Percentiles rank a stretch among this genome's conserved stretches.
Evolutionary conservation across 345 rosid genomes (phyloP).

Genomic region (Eucalyptus cloeziana): DNA sequence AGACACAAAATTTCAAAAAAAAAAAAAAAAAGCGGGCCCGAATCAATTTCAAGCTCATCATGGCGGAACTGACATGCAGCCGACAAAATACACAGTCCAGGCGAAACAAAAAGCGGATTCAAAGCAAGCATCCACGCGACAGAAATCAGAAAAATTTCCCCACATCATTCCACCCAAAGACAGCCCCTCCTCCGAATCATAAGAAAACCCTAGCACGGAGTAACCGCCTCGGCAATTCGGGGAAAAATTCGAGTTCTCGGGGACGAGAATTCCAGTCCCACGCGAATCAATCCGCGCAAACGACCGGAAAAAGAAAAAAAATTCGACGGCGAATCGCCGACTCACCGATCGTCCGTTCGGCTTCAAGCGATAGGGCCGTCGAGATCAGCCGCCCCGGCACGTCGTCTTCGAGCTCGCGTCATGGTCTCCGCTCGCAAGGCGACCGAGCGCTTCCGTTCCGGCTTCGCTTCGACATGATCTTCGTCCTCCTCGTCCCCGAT

Average conservation of each 20-base stretch:
- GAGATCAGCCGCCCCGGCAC: neutral
- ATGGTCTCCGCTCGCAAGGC: neutral
- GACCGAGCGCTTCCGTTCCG: neutral
- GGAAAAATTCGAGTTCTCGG: neutral
- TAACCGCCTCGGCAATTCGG: neutral
- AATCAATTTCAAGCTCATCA: neutral
- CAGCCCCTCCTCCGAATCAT: neutral
- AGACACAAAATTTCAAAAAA: neutral
- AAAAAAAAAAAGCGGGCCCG: neutral
- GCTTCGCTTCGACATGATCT: neutral
- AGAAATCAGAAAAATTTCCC: neutral
- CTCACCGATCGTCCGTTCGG: neutral
- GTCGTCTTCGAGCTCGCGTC: neutral
- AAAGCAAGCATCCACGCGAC: neutral
- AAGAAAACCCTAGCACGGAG: neutral
- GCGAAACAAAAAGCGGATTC: neutral
- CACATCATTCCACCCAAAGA: neutral
- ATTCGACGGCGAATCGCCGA: neutral
- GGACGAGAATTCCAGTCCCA: neutral
- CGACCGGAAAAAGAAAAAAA: no score
- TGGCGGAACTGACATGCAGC: neutral
- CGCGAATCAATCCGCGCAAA: neutral
- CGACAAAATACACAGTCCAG: neutral
- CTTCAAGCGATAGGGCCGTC: neutral
- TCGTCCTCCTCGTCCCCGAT: neutral